These are phyloP conservation scores for Hypoxylon lienhwacheense DNA, from an alignment of 495 filamentous ascomycete genomes.

Conservation along the genomic window DNA sequence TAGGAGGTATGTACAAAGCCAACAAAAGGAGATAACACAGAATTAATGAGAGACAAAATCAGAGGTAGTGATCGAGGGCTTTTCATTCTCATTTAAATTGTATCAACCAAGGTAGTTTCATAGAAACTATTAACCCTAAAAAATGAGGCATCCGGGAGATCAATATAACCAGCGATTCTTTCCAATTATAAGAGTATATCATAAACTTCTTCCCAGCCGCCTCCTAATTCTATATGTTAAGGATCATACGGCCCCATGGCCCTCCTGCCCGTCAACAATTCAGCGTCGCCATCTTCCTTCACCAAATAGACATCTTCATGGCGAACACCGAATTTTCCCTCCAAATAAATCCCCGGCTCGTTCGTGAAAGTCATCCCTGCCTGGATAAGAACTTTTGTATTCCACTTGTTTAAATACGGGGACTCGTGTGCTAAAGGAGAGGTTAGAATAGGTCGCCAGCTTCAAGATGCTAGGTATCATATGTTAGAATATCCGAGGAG, in stretches of 20 bases:
- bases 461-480: not conserved
- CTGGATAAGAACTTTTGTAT: constrained; percentile 42
- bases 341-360: constrained; percentile 59
- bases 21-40: too few species aligned
- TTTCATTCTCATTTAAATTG: too few species aligned
- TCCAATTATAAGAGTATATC: too few species aligned
- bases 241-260: constrained; percentile 53
- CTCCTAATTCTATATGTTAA: constrained; percentile 32
- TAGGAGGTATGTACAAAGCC: too few species aligned
- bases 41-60: too few species aligned
- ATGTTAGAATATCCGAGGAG: not conserved
- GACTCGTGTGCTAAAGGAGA: constrained; percentile 51
- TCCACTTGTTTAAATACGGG: constrained; percentile 60
- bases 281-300: constrained; percentile 47
- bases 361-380: constrained; percentile 59
- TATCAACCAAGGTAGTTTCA: too few species aligned
- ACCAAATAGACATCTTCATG: constrained; percentile 58
- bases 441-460: constrained; percentile 5
- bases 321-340: constrained; percentile 56
- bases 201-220: too few species aligned
- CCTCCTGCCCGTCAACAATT: constrained; percentile 49
- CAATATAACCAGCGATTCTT: too few species aligned
- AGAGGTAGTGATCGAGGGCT: too few species aligned
- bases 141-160: too few species aligned
- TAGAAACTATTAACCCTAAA: too few species aligned